phyloP scores from a whole-genome alignment of 1,139 yeast genomes.

The Taiozyma sp. region DNA sequence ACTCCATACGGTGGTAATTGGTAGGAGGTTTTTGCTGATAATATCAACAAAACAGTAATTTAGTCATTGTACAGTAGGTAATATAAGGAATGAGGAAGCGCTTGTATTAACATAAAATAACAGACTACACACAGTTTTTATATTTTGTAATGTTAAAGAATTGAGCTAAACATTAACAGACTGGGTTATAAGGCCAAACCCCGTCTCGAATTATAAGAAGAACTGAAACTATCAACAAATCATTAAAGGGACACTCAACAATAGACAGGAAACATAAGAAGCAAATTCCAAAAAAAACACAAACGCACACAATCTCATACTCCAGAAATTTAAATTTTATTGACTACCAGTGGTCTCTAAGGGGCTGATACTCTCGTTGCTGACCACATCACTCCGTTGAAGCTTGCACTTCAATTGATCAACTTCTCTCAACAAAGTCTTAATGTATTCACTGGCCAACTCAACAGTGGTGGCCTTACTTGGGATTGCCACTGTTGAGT shows the following conservation, averaged over 20 bases:
- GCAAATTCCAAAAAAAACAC: background rate
- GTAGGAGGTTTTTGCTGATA: background rate
- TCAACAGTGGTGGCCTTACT: constrained; percentile 95
- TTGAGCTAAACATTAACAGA: background rate
- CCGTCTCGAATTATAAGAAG: background rate
- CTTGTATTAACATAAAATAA: no score
- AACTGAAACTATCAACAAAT: background rate
- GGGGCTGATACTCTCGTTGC: constrained; percentile 23
- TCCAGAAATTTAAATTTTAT: background rate
- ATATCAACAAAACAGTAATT: background rate
- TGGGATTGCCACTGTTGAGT: constrained; percentile 56
- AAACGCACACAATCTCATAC: no score
- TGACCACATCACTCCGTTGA: constrained; percentile 12
- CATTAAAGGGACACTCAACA: background rate
- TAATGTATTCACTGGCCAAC: constrained; percentile 70
- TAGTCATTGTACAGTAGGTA: background rate
- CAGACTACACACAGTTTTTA: no score
- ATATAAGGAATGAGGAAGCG: background rate
- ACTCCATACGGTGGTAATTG: background rate
- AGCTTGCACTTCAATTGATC: constrained; percentile 28
- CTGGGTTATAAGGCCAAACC: background rate
- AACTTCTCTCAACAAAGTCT: constrained; percentile 44
- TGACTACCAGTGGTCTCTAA: constrained; percentile 16
- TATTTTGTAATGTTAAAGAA: no score
- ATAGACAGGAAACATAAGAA: background rate